Evolutionary conservation across 495 filamentous ascomycete species (phyloP).

Genomic region (Lineolata rhizophorae): DNA sequence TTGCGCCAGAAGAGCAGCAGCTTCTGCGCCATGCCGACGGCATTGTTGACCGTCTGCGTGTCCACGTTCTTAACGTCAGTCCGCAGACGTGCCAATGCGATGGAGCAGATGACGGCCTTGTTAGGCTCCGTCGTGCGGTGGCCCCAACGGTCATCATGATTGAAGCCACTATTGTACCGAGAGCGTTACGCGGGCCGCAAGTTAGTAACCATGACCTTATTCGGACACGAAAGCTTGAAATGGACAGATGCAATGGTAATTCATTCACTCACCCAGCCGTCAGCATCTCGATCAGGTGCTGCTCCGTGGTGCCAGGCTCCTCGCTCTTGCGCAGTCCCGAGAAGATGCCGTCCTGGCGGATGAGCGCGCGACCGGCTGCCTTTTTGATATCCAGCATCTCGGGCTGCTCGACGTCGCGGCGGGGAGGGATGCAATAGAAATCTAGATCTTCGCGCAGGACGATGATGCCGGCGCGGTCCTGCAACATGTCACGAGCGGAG

Average conservation of each 20-base stretch:
- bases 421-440: slow-evolving; percentile 92
- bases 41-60: slow-evolving; percentile 51
- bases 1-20: slow-evolving; percentile 96
- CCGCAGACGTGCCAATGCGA: slow-evolving; percentile 77
- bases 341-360: slow-evolving; percentile 90
- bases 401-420: slow-evolving; percentile 54
- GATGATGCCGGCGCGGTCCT: slow-evolving; percentile 89
- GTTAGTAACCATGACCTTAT: too few species aligned
- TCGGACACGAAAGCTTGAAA: background rate
- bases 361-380: slow-evolving; percentile 64
- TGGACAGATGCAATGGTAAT: slow-evolving; percentile 4
- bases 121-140: slow-evolving; percentile 90
- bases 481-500: slow-evolving; percentile 54
- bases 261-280: slow-evolving; percentile 88
- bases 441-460: slow-evolving; percentile 91
- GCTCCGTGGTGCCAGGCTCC: slow-evolving; percentile 87
- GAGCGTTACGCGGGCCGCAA: too few species aligned
- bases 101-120: slow-evolving; percentile 93
- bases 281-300: slow-evolving; percentile 98
- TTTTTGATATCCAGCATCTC: slow-evolving; percentile 97
- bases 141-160: slow-evolving; percentile 85
- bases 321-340: slow-evolving; percentile 86
- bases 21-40: slow-evolving; percentile 97
- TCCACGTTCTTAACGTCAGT: slow-evolving; percentile 69
- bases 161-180: slow-evolving; percentile 57